phyloP scores from a whole-genome alignment of 495 filamentous ascomycete genomes.

The Lentithecium fluviatile region DNA sequence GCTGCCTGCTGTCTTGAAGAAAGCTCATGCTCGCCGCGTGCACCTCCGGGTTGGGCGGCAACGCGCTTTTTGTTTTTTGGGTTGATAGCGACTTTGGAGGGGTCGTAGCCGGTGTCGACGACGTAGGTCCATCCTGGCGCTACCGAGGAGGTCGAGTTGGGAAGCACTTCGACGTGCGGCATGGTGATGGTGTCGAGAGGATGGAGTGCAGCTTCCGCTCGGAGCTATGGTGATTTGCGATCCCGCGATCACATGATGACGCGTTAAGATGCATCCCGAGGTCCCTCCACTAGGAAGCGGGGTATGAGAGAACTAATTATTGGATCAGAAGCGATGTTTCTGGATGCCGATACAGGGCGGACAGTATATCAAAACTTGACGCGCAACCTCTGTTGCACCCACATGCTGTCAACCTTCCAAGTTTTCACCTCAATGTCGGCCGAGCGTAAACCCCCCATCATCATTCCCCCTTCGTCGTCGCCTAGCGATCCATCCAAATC shows the following conservation, averaged over 20 bases:
- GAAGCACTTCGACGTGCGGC: conserved; percentile 72
- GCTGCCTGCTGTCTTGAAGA: conserved; percentile 75
- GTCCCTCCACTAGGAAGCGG: background rate
- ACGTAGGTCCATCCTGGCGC: conserved; percentile 90
- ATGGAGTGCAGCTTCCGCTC: too few species aligned
- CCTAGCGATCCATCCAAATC: conserved; percentile 38
- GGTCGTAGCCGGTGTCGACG: conserved; percentile 65
- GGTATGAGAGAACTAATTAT: background rate
- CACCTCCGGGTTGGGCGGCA: conserved; percentile 52
- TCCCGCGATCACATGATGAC: background rate
- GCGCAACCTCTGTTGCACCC: too few species aligned
- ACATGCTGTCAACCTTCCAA: background rate
- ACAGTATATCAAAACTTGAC: too few species aligned
- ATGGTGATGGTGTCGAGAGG: conserved; percentile 35
- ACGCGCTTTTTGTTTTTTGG: conserved; percentile 64
- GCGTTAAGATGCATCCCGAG: background rate
- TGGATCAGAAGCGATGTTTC: background rate
- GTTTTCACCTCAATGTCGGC: conserved; percentile 3
- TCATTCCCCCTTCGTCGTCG: conserved; percentile 35
- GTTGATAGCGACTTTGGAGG: conserved; percentile 58
- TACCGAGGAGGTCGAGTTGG: conserved; percentile 61
- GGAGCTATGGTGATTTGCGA: background rate
- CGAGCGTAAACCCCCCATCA: conserved; percentile 35
- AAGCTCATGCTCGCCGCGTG: conserved; percentile 55
- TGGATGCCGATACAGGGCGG: too few species aligned